Base-by-base conservation (phyloP, 2,329 filamentous ascomycete species). In the Diaporthe caulivora region DNA sequence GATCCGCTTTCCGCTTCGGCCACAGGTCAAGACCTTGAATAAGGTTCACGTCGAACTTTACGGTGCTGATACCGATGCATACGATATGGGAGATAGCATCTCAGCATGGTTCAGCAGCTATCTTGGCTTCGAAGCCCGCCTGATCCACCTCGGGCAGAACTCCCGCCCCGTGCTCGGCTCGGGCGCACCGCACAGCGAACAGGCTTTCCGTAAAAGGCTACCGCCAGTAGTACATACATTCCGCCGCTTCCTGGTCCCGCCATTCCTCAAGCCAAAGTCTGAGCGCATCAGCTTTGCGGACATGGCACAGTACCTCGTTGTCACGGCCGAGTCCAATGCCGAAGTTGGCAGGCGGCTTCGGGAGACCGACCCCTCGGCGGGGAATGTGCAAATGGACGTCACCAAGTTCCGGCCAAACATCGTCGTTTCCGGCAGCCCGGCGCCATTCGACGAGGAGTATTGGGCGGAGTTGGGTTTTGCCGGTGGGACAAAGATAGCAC, bases 321-420 rank as follows among this genome's bases (percentile, higher is more conserved):
- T 67, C 1, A 67, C 62, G 15, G 10, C 44, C n/a, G 62, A 67
- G 8, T 67, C 62, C 31, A 67, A 67, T 17, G 47, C 62, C 17
- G 62, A 67, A 10, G 47, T 67, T 17, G 62, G 62, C 47, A 37
- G 47, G 17, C 62, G 62, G 47, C 62, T 67, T 3, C 29, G 62
- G 8, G 62, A 67, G 31, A 67, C 47, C n/a, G 62, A 67, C n/a
- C 47, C 62, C 4, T 67, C 62, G 31, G 62, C 62, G 4, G 62
- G 62, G 21, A 10, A 40, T 5, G 31, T 53, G 62, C 44, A 67
- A n/a, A 67, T 67, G 62, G 62, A 67, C 31, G 17, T 67, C 21
- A 67, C 62, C 62, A 67, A 67, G 47, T 67, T 67, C 62, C 29
- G 62, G 31, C 62, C 62, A 9, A 67, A 67, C 62, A 40, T 67